Evolutionary conservation across 1,284 basidiomycete genomes (phyloP).

Genomic region (Gymnopus androsaceus): DNA sequence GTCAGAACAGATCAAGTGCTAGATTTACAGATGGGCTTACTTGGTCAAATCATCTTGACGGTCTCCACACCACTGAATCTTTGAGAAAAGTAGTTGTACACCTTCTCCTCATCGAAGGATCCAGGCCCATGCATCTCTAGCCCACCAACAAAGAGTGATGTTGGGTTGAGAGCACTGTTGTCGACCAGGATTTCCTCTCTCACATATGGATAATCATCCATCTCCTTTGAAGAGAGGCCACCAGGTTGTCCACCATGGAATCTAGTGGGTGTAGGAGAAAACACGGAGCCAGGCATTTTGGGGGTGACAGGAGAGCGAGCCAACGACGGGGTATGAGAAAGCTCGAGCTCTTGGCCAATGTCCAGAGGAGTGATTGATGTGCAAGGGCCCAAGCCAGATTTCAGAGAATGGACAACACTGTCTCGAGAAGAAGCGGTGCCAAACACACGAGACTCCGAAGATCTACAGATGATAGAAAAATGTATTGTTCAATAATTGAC

Average conservation of each 20-base stretch:
- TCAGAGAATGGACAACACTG: slow-evolving; percentile 2
- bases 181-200: slow-evolving; percentile 19
- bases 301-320: slow-evolving; percentile 51
- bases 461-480: not conserved
- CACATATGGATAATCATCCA: slow-evolving; percentile 23
- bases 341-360: slow-evolving; percentile 25
- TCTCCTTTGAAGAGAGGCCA: slow-evolving; percentile 29
- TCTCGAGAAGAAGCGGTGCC: too few species aligned
- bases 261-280: slow-evolving; percentile 47
- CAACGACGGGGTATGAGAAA: slow-evolving; percentile 47
- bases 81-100: slow-evolving; percentile 57
- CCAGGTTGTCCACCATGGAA: slow-evolving; percentile 33
- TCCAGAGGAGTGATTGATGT: not conserved
- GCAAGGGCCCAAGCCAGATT: not conserved
- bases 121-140: slow-evolving; percentile 62
- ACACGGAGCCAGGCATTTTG: slow-evolving; percentile 46
- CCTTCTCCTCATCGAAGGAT: slow-evolving; percentile 67
- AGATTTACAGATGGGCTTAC: slow-evolving; percentile 43
- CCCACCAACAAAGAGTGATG: slow-evolving; percentile 74
- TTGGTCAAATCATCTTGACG: slow-evolving; percentile 62
- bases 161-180: slow-evolving; percentile 60
- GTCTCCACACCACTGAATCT: slow-evolving; percentile 64
- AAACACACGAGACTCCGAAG: too few species aligned
- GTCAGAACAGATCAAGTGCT: not conserved
- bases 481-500: not conserved